These are phyloP conservation scores for Leishmania gerbilli DNA, from an alignment of 208 protist species.

Conservation along the genomic window DNA sequence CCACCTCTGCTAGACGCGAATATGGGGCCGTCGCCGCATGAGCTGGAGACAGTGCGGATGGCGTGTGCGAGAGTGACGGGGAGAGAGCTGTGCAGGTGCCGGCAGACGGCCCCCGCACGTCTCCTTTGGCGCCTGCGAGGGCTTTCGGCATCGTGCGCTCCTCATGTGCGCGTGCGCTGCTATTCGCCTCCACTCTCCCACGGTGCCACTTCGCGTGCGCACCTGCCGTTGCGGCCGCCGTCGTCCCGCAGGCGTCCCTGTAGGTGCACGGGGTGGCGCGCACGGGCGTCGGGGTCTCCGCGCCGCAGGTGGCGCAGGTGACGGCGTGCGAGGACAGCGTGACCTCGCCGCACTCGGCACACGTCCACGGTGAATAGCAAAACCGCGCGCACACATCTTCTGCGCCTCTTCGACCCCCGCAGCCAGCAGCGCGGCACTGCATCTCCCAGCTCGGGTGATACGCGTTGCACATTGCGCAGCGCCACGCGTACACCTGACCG, in stretches of 20 bases:
- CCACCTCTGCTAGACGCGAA: constrained; percentile 20
- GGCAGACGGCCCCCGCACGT: neutral
- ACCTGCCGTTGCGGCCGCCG: neutral
- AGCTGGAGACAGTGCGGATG: neutral
- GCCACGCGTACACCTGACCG: constrained; percentile 46
- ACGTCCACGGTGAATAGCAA: constrained; percentile 59
- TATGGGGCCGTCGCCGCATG: neutral
- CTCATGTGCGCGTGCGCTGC: neutral
- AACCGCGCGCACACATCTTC: neutral
- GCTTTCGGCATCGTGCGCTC: neutral
- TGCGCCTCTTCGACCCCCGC: constrained; percentile 22
- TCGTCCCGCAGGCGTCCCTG: neutral
- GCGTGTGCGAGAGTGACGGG: neutral
- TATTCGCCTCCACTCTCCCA: neutral
- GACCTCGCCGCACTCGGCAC: constrained; percentile 40
- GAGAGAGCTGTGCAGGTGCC: neutral
- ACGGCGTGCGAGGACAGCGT: constrained; percentile 35
- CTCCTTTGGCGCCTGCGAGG: neutral
- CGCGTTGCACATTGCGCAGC: constrained; percentile 35
- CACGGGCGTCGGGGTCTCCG: constrained; percentile 5
- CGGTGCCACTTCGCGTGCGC: too few species aligned
- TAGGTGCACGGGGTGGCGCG: neutral
- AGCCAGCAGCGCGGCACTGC: constrained; percentile 40
- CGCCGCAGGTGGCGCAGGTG: constrained; percentile 42
- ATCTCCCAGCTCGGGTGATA: constrained; percentile 44